Evolutionary conservation across 495 filamentous ascomycete species (phyloP).

Genomic region (Hypoxylon cercidicola): DNA sequence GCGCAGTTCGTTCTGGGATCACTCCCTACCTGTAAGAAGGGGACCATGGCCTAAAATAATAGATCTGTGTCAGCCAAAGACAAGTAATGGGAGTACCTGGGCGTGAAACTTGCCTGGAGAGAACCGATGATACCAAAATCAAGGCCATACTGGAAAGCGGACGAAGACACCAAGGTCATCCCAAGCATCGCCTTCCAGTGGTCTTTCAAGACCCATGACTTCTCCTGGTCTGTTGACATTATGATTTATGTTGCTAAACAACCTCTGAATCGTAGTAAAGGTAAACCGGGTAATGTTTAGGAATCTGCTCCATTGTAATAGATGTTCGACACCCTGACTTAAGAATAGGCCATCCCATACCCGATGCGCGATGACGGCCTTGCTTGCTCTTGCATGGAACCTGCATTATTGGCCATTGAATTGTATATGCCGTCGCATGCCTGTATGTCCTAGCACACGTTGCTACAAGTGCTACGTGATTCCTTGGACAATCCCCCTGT

Average conservation of each 20-base stretch:
- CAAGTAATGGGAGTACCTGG: too few species aligned
- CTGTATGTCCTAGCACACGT: constrained; percentile 10
- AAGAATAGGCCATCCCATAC: constrained; percentile 20
- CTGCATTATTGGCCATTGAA: constrained; percentile 8
- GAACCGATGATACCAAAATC: constrained; percentile 71
- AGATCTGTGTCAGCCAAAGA: too few species aligned
- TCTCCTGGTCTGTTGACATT: constrained; percentile 39
- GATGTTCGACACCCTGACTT: constrained; percentile 4
- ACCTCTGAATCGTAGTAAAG: neutral
- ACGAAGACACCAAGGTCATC: constrained; percentile 60
- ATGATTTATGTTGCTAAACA: constrained; percentile 5
- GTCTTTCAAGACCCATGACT: constrained; percentile 42
- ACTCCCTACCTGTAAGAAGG: constrained; percentile 61
- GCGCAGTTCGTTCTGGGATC: neutral
- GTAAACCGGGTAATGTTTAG: constrained; percentile 2
- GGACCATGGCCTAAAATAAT: constrained; percentile 62
- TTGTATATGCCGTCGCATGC: constrained; percentile 24
- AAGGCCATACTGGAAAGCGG: constrained; percentile 70
- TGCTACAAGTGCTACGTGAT: constrained; percentile 13
- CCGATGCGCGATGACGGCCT: constrained; percentile 7
- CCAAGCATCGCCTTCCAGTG: constrained; percentile 56
- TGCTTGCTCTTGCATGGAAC: constrained; percentile 7
- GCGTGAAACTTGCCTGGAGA: constrained; percentile 43
- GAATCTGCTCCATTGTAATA: neutral
- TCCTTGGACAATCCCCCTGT: constrained; percentile 9